A percentile compares a stretch with the other conserved stretches of the same genome.
Conservation (phyloP, 2,329 filamentous ascomycete genomes). For the Diplodia intermedia region DNA sequence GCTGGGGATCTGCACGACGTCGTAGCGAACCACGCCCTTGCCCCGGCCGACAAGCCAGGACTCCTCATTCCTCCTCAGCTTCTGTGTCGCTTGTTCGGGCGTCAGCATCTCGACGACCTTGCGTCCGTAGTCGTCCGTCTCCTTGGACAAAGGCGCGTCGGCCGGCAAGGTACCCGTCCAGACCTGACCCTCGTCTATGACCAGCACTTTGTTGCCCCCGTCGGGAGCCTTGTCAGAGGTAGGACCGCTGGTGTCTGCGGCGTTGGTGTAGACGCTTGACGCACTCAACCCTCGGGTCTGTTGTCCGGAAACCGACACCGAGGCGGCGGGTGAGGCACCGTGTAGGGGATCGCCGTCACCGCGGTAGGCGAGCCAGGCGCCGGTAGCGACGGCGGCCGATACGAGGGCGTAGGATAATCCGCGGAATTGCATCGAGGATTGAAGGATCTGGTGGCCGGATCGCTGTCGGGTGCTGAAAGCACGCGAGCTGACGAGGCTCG, state of each 20-base stretch:
- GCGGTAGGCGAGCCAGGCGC: slow-evolving; percentile 77
- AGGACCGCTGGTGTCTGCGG: slow-evolving; percentile 35
- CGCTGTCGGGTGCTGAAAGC: slow-evolving; percentile 48
- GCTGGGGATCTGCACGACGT: slow-evolving; percentile 91
- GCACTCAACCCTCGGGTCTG: slow-evolving; percentile 47
- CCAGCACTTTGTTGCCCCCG: slow-evolving; percentile 69
- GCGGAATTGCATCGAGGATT: slow-evolving; percentile 77
- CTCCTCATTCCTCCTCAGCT: slow-evolving; percentile 86
- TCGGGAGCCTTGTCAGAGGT: slow-evolving; percentile 57
- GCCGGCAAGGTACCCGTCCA: slow-evolving; percentile 86
- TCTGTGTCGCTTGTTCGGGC: slow-evolving; percentile 89
- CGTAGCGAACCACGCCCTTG: slow-evolving; percentile 90
- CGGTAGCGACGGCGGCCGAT: slow-evolving; percentile 73
- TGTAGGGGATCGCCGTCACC: slow-evolving; percentile 37
- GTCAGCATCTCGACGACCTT: slow-evolving; percentile 96
- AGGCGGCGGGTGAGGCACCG: slow-evolving; percentile 35
- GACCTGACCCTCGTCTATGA: slow-evolving; percentile 89
- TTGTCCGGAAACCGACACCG: slow-evolving; percentile 35
- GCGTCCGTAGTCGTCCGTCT: slow-evolving; percentile 81
- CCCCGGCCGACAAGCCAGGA: slow-evolving; percentile 90
- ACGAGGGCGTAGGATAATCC: slow-evolving; percentile 71
- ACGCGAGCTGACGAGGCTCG: slow-evolving; percentile 57
- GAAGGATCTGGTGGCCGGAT: slow-evolving; percentile 56
- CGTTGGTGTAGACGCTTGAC: slow-evolving; percentile 34
- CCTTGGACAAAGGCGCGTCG: slow-evolving; percentile 86